Percentiles rank a stretch among this genome's conserved stretches.
These are phyloP conservation scores for Filosporella fistucella DNA, from an alignment of 495 filamentous ascomycete genomes.

Conservation along the genomic window DNA sequence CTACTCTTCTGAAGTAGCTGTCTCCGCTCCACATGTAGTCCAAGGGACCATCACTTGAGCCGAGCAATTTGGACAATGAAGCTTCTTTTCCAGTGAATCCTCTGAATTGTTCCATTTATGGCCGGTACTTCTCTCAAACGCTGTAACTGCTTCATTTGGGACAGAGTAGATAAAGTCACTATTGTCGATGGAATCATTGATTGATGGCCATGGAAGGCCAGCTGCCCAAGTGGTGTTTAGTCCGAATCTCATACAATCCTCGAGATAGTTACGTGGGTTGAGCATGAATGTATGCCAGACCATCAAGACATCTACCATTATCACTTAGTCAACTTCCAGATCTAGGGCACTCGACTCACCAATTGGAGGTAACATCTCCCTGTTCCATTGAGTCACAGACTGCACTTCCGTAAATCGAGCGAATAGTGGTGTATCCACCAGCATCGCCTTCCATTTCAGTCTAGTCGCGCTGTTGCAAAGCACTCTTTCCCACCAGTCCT, in stretches of 20 bases:
- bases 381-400: conserved; percentile 17
- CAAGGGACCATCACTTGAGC: conserved; percentile 45
- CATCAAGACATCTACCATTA: conserved; percentile 68
- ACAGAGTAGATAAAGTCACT: conserved; percentile 60
- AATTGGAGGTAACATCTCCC: conserved; percentile 26
- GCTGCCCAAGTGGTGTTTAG: conserved; percentile 55
- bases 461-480: conserved; percentile 12
- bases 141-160: conserved; percentile 33
- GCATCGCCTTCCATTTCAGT: conserved; percentile 17
- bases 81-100: conserved; percentile 38
- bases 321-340: conserved; percentile 1
- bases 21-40: conserved; percentile 47
- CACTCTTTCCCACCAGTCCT: conserved; percentile 58
- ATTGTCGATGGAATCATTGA: conserved; percentile 61
- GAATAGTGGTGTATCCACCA: not conserved
- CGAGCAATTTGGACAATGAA: conserved; percentile 56
- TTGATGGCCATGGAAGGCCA: conserved; percentile 68
- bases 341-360: conserved; percentile 10
- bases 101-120: conserved; percentile 56
- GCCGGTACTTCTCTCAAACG: conserved; percentile 48
- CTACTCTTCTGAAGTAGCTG: conserved; percentile 14
- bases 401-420: conserved; percentile 12
- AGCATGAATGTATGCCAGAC: conserved; percentile 88
- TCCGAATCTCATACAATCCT: conserved; percentile 67
- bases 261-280: conserved; percentile 72